Conservation (phyloP, 1,284 basidiomycete genomes). For the Austroboletus rostrupii region DNA sequence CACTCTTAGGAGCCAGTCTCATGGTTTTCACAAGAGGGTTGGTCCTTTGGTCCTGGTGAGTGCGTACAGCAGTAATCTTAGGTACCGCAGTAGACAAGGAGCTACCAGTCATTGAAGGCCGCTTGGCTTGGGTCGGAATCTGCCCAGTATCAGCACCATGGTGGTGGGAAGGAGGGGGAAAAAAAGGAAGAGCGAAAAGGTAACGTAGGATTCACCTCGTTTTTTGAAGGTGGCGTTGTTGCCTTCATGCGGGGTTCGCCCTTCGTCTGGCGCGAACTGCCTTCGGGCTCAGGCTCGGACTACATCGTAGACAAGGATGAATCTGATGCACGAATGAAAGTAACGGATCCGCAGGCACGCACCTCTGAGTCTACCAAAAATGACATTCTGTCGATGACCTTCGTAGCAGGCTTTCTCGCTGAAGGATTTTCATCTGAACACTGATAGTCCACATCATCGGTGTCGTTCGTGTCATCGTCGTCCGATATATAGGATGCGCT, state of each 20-base stretch:
- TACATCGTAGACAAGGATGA: conserved; percentile 4
- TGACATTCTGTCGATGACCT: conserved; percentile 5
- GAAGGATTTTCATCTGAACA: conserved; percentile 7
- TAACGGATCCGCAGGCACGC: not conserved
- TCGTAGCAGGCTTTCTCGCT: not conserved
- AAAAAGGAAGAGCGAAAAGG: not conserved
- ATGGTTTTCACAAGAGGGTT: conserved; percentile 30
- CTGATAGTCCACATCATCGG: conserved; percentile 2
- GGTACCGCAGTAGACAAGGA: conserved; percentile 10
- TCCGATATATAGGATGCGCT: conserved; percentile 6
- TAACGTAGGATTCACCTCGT: conserved; percentile 13
- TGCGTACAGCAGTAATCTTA: conserved; percentile 20
- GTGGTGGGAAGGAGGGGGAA: not conserved
- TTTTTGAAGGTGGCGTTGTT: conserved; percentile 1
- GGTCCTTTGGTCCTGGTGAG: conserved; percentile 29
- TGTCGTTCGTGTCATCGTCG: conserved; percentile 1
- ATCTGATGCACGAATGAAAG: not conserved
- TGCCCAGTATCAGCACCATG: conserved; percentile 7
- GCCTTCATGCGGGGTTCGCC: conserved; percentile 4
- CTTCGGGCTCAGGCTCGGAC: conserved; percentile 19
- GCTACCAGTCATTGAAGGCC: not conserved
- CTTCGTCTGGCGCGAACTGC: conserved; percentile 1
- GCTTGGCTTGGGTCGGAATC: conserved; percentile 3
- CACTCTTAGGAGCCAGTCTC: conserved; percentile 18
- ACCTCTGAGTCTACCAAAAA: conserved; percentile 16